These are phyloP conservation scores for Starmerella sirachaensis DNA, from an alignment of 805 yeast species.

Conservation along the genomic window DNA sequence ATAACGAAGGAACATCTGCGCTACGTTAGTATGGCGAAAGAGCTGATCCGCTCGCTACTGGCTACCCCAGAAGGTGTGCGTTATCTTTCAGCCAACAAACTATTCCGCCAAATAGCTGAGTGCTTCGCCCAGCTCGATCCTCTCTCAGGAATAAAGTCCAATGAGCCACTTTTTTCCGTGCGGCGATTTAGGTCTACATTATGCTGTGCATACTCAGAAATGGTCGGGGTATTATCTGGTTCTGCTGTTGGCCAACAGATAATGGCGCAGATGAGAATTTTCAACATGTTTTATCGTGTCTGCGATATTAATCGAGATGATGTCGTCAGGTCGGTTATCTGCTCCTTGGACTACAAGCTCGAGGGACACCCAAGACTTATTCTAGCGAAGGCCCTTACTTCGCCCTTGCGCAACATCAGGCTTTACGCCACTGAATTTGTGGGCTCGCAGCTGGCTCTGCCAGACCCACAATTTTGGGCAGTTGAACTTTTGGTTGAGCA, in stretches of 20 bases:
- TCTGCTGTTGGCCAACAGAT: conserved; percentile 52
- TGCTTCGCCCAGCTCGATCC: conserved; percentile 79
- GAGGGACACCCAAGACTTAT: conserved; percentile 60
- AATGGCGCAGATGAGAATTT: conserved; percentile 72
- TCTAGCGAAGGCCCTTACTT: conserved; percentile 50
- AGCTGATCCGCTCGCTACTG: conserved; percentile 53
- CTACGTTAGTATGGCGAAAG: conserved; percentile 64
- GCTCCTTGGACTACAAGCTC: conserved; percentile 46
- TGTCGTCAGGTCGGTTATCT: conserved; percentile 34
- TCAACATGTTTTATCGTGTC: conserved; percentile 61
- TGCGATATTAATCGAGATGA: conserved; percentile 26
- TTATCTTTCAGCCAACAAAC: conserved; percentile 51
- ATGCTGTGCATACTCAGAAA: conserved; percentile 63
- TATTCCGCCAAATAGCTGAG: conserved; percentile 80
- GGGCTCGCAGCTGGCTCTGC: conserved; percentile 8
- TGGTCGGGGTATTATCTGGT: conserved; percentile 61
- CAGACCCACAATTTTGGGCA: conserved; percentile 32
- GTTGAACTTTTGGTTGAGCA: conserved; percentile 49
- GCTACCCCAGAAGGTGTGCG: conserved; percentile 53
- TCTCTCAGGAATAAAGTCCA: conserved; percentile 56
- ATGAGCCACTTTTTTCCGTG: conserved; percentile 62
- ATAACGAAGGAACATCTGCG: conserved; percentile 39
- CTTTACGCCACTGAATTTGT: conserved; percentile 45
- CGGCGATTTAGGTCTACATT: conserved; percentile 49
- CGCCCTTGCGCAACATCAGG: conserved; percentile 42